Evolutionary conservation across 2,329 filamentous ascomycete genomes (phyloP).

Genomic region (Talaromyces pinophilus): DNA sequence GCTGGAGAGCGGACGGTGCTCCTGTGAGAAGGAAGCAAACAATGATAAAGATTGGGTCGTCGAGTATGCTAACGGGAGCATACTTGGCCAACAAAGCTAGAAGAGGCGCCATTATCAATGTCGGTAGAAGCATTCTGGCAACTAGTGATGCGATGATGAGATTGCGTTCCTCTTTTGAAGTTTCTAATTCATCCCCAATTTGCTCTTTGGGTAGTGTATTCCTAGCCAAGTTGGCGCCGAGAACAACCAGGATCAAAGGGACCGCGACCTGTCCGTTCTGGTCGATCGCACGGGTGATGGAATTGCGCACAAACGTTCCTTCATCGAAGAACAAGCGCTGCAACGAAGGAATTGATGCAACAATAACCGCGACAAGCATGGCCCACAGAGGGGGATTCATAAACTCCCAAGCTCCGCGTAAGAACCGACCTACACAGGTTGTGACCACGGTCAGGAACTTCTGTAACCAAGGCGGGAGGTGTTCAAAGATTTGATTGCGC

Average conservation of each 20-base stretch:
- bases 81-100: slow-evolving; percentile 86
- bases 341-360: slow-evolving; percentile 81
- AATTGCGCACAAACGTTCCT: slow-evolving; percentile 88
- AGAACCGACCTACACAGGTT: slow-evolving; percentile 53
- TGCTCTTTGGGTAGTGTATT: slow-evolving; percentile 77
- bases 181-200: slow-evolving; percentile 67
- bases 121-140: slow-evolving; percentile 89
- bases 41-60: slow-evolving; percentile 96
- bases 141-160: slow-evolving; percentile 83
- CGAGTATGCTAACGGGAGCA: slow-evolving; percentile 87
- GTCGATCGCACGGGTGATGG: slow-evolving; percentile 80
- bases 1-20: slow-evolving; percentile 86
- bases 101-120: slow-evolving; percentile 86
- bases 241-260: slow-evolving; percentile 89
- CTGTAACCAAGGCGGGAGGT: slow-evolving; percentile 57
- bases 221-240: slow-evolving; percentile 89
- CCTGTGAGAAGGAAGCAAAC: slow-evolving; percentile 96
- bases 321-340: slow-evolving; percentile 85
- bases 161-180: slow-evolving; percentile 63
- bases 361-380: slow-evolving; percentile 86
- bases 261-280: slow-evolving; percentile 91
- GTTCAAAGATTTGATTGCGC: slow-evolving; percentile 43
- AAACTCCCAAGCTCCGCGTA: slow-evolving; percentile 77
- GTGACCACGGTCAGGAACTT: slow-evolving; percentile 49
- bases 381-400: slow-evolving; percentile 99